Base-by-base conservation (phyloP, 192 early-diverging fungal genomes). In the Chytriomyces sp. region DNA sequence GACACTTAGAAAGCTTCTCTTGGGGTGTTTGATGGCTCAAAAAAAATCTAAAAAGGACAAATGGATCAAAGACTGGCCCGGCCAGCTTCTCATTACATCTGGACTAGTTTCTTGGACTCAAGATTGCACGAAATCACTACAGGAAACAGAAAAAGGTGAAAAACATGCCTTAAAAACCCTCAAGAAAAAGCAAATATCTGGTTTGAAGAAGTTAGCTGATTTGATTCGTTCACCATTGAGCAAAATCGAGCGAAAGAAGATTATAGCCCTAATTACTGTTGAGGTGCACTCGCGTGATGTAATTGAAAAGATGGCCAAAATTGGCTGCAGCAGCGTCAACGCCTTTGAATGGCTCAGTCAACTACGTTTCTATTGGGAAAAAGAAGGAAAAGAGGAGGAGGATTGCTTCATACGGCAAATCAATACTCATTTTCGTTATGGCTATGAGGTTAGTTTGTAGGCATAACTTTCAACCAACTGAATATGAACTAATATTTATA, bases 251-350 rank as follows among this genome's bases (percentile, higher is more conserved):
- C 62, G 85, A 12, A 87, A 88, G 59, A 88, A 88, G 70, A 76
- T 88, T 12, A 86, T 88, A 60, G 83, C 86, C 0, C 63, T 88
- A 22, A 88, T 88, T 19, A 88, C 86, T 3, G 75, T 88, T 19
- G 86, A 88, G 63, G 86, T 88, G n/a, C 83, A 88, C 64, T 85
- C 85, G 17, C 68, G 86, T 5, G 85, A 88, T 72, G 85, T 88
- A 3, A 85, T 88, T 54, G 83, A 87, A 38, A 66, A 71, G n/a
- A 80, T 88, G 80, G 71, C 78, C 12, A 86, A 88, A 54, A 17
- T 73, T 14, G 77, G 83, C 33, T 85, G 85, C 52, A 75, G 72
- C 25, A 66, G 75, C 54, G 81, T 85, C 8, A 88, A 78, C 38
- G 80, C 78, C 10, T 88, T 88, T 69, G 86, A 85, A 34, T 88